Evolutionary conservation across 192 early-diverging fungal species (phyloP), one percentile per base, ranked within the genome.

Genomic region (Umbelopsis ramanniana): DNA sequence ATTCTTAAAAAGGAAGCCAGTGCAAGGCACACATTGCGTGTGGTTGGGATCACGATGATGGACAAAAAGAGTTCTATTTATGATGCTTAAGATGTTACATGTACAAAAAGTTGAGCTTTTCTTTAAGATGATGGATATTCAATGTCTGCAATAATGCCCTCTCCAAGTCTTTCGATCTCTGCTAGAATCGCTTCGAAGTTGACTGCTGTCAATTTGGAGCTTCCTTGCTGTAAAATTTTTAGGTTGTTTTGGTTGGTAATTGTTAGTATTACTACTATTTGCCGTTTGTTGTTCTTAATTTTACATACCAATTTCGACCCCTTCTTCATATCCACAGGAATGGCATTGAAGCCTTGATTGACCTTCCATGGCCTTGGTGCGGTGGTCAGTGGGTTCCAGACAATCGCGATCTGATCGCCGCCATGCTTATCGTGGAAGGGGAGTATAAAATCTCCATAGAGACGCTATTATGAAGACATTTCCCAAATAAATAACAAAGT

Each of bases 361-460:
- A 89, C 88, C 77, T 89, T 93, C 88, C 88, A 94, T 4, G 78
- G 80, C 43, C 83, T 73, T 6, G 88, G 84, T n/a, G 79, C 80
- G 10, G 88, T 74, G 2, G 80, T 54, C 10, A 70, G 72, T 4
- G 86, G 88, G 68, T 89, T 90, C 87, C 89, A 91, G 22, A 93
- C 85, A 6, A 95, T 83, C 19, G 86, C 90, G 68, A 95, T 83
- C 21, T 80, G 80, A 47, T 88, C 84, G 48, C 93, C 92, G 19
- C 93, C 93, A 57, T 91, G 92, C 46, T 81, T 72, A 71, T 95
- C 89, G 76, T 88, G 80, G 82, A 95, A 95, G 52, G 93, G 90
- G 54, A 88, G 67, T n/a, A 87, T 84, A 21, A 76, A 76, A 47
- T 92, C 82, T 0, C 89, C 89, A 82, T 86, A 93, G 10, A 85